phyloP scores from a whole-genome alignment of 345 rosid species.

The Mercurialis annua region DNA sequence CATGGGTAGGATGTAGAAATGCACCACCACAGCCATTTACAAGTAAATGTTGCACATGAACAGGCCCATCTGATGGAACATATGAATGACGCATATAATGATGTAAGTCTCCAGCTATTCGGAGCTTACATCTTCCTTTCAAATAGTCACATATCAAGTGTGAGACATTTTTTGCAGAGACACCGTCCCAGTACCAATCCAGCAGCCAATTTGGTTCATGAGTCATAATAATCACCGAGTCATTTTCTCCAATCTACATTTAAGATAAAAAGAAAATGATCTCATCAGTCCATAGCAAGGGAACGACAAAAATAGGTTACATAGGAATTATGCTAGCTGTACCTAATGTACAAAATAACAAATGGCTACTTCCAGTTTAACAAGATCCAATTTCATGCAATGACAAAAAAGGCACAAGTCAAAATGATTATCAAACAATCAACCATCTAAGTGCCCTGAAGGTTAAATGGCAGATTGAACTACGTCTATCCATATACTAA shows the following conservation, averaged over 20 bases:
- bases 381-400: neutral
- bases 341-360: neutral
- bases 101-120: constrained; percentile 97
- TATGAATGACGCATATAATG: constrained; percentile 94
- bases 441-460: neutral
- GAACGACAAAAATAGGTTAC: neutral
- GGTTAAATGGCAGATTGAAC: neutral
- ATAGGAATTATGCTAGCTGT: neutral
- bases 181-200: constrained; percentile 85
- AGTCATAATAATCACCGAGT: constrained; percentile 78
- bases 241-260: constrained; percentile 64
- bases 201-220: constrained; percentile 99
- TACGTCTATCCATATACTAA: neutral
- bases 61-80: constrained; percentile 72
- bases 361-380: neutral
- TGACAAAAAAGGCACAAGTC: neutral
- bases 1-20: constrained; percentile 97
- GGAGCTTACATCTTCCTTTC: constrained; percentile 89
- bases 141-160: constrained; percentile 76
- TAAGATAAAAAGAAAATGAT: constrained; percentile 1
- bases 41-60: constrained; percentile 77
- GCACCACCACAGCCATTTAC: constrained; percentile 99
- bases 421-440: neutral
- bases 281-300: neutral
- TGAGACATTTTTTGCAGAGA: constrained; percentile 76